Evolutionary conservation across 306 rosid species (phyloP), one percentile per base, ranked within the genome.

Genomic region (Ormosia semicastrata): DNA sequence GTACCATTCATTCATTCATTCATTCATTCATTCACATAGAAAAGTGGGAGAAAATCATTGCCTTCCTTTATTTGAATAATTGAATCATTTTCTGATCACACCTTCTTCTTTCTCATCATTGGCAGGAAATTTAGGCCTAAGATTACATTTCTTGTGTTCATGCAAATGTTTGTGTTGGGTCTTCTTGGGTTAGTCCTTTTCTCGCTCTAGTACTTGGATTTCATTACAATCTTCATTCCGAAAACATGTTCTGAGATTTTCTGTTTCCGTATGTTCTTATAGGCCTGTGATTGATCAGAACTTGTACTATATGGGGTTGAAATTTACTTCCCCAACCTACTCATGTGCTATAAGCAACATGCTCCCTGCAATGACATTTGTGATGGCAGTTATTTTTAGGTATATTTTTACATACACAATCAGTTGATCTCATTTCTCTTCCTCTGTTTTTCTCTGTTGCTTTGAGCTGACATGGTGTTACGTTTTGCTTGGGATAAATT

Each of bases 231-330:
- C 3, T 2, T 4, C 5, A 2, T 13, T 4, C 5, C 4, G 40
- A 43, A 71, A 71, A 7, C 36, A 14, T 18, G 43, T 8, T 72
- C 63, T 77, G 0, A 81, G 46, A 2, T 15, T 5, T 24, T 4
- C 7, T 7, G 1, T 68, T 40, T 78, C 66, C 62, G 43, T 43
- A 57, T 49, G 18, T 54, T 75, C 14, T 63, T 44, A 49, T 82
- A 94, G 98, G 73, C 99, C 99, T 63, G 93, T 95, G 88, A 86
- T 95, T 59, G 99, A 94, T 85, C 99, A 95, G 41, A 95, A 95
- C 56, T 90, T 92, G 41, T 95, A 93, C 85, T 95, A 92, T 29
- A 91, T 89, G 33, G 99, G 99, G 12, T 66, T 95, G 80, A 95
- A 94, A 46, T 89, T 89, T 49, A 95, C 99, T 5, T 90, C 97